Percentiles rank a stretch among this genome's conserved stretches.
Conservation (phyloP, 371 early-diverging fungal species). For the Mortierella sp. region DNA sequence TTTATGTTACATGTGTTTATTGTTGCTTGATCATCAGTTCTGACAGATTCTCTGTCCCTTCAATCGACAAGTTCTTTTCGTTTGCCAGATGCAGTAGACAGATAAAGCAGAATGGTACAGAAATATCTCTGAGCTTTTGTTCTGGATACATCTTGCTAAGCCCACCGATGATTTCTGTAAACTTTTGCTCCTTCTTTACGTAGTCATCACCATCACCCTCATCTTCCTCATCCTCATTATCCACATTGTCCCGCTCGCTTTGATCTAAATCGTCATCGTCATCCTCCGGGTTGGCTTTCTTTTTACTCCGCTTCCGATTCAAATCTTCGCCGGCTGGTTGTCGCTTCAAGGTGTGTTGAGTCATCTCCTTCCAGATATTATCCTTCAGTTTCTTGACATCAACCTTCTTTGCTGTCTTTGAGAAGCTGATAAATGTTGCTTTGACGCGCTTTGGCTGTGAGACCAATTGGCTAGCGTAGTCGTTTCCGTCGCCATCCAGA, state of each 20-base stretch:
- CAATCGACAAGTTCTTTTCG: slow-evolving; percentile 81
- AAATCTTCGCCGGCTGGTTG: slow-evolving; percentile 25
- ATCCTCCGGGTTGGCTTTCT: slow-evolving; percentile 27
- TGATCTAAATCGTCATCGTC: slow-evolving; percentile 6
- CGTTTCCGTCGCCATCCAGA: slow-evolving; percentile 63
- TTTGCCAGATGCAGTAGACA: slow-evolving; percentile 96
- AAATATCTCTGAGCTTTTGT: slow-evolving; percentile 87
- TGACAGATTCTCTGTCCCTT: slow-evolving; percentile 31
- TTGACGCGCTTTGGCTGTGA: slow-evolving; percentile 73
- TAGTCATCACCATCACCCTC: slow-evolving; percentile 45
- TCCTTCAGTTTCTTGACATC: slow-evolving; percentile 96
- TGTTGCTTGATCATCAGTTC: slow-evolving; percentile 40
- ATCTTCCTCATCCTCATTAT: slow-evolving; percentile 15
- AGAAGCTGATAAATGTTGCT: slow-evolving; percentile 84
- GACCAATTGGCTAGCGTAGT: slow-evolving; percentile 61
- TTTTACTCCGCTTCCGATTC: slow-evolving; percentile 26
- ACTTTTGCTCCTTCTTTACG: slow-evolving; percentile 70
- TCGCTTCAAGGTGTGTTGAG: slow-evolving; percentile 35
- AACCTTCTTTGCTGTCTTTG: slow-evolving; percentile 91
- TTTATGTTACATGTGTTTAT: slow-evolving; percentile 3
- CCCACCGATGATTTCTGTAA: slow-evolving; percentile 78
- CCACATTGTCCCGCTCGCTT: not conserved
- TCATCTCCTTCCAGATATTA: slow-evolving; percentile 90
- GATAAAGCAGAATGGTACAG: slow-evolving; percentile 96
- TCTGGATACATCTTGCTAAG: slow-evolving; percentile 81